Evolutionary conservation across 495 filamentous ascomycete species (phyloP), one percentile per base, ranked within the genome.

Genomic region (Trichocladium uniseriatum): DNA sequence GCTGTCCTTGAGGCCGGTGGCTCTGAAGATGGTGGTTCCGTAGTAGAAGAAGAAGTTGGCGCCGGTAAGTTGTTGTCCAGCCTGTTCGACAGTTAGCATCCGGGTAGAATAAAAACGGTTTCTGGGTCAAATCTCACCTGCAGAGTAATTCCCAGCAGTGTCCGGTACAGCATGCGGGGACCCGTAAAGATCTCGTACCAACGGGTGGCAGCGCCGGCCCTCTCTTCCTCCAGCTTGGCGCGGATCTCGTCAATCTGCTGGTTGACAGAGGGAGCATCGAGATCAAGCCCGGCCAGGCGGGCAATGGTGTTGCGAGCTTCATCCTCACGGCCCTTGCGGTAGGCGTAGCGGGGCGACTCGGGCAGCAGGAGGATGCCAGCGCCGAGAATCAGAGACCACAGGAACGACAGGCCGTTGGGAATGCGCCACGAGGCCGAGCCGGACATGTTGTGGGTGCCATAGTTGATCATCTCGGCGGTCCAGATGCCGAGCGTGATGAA

Each of bases 401-500:
- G 74, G 54, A 88, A 85, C 14, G 84, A 79, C 34, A 94, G 71
- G 27, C 84, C 87, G 76, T 84, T 90, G 50, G 86, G 80, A 49
- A 94, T 86, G 45, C 84, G 74, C 84, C 87, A 94, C 14, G 82
- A 80, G 27, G 74, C 77, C 34, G 79, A 78, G 45, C 58, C 68
- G 18, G 51, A 28, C 36, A 63, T 64, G 36, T 67, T 67, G 21
- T 77, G 56, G 20, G 87, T 89, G 32, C 85, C 87, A 62, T 73
- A 92, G 67, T 92, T 89, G 74, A 91, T 75, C 66, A 84, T 80
- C 65, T 87, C 80, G 52, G 86, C 84, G 38, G 81, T 77, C 69
- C 88, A 87, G 67, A 91, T 92, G 54, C 87, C 87, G 49, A 89
- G 74, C 24, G 88, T 88, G 63, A 92, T 86, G 69, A 92, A 89